Evolutionary conservation across 2,329 filamentous ascomycete species (phyloP), one percentile per base, ranked within the genome.

Genomic region (Colletotrichum truncatum): DNA sequence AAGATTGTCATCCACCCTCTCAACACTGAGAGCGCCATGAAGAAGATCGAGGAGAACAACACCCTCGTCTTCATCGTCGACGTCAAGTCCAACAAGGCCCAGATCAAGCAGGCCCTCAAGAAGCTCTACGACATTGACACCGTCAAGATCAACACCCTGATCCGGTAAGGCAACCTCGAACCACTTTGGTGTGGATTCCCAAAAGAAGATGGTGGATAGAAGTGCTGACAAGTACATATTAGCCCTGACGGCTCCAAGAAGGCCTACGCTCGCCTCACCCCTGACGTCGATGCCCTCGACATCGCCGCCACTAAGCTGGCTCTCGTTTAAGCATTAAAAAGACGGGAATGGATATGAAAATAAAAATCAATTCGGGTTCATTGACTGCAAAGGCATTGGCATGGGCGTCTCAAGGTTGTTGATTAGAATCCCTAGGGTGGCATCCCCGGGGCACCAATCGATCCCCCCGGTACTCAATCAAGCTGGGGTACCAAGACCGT

Each of bases 11-110:
- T 98, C 80, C 93, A 98, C 90, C 96, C 96, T 73, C 89, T 99
- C 80, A 99, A 99, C 91, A 99, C 96, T 68, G 96, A 99, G 92
- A 96, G 92, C 79, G 96, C 97, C 78, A 98, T 99, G 95, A 99
- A 99, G 93, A 98, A 98, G 92, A 98, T 99, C 76, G 96, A 99
- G 89, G 96, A 99, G 92, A 94, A 99, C 91, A 99, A 99, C 90
- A 99, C 96, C 74, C 90, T 99, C 56, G 93, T 97, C 80, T 98
- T 98, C 89, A 97, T 97, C 75, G 93, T 97, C 79, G 92, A 98
- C 75, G 86, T 95, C 83, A 97, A 97, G 91, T 91, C 95, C 83
- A 99, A 99, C 91, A 99, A 99, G 93, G 91, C 94, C 81, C 96
- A 99, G 88, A 99, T 99, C 87, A 98, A 98, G 90, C 87, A 90